Evolutionary conservation across 1,139 yeast species (phyloP).

Genomic region (Magnusiomyces tetraspermus): DNA sequence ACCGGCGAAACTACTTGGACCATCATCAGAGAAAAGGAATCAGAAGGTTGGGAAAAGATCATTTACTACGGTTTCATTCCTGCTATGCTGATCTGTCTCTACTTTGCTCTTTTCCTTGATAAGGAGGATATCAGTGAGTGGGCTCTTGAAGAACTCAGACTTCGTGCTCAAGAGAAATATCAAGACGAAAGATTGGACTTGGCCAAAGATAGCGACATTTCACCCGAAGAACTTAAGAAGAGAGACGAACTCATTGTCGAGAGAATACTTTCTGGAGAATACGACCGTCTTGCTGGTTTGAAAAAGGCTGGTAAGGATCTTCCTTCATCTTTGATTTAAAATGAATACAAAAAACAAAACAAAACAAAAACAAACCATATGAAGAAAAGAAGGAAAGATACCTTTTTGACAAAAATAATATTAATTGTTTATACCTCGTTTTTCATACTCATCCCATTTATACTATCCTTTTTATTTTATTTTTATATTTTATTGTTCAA

Average conservation of each 20-base stretch:
- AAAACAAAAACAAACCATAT: neutral
- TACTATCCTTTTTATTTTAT: too few relatives aligned
- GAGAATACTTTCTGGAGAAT: conserved; percentile 74
- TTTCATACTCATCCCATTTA: too few relatives aligned
- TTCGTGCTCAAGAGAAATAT: conserved; percentile 64
- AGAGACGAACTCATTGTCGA: conserved; percentile 76
- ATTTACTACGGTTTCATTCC: conserved; percentile 68
- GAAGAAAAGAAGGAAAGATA: too few relatives aligned
- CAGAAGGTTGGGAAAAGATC: conserved; percentile 79
- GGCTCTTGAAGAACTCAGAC: conserved; percentile 77
- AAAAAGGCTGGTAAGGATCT: conserved; percentile 40
- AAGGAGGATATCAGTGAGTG: conserved; percentile 46
- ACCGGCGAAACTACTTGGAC: conserved; percentile 79
- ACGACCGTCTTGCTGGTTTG: conserved; percentile 67
- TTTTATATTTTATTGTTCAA: too few relatives aligned
- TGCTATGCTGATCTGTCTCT: conserved; percentile 41
- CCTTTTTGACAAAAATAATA: too few relatives aligned
- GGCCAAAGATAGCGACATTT: conserved; percentile 44
- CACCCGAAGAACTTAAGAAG: conserved; percentile 51
- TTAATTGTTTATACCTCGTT: too few relatives aligned
- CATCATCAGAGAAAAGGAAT: conserved; percentile 62
- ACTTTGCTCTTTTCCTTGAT: conserved; percentile 41
- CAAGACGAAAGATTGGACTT: conserved; percentile 49
- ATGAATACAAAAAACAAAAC: neutral
- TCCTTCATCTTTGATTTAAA: conserved; percentile 30